Conservation (phyloP, 208 protist species). For the Trypanosoma rangeli region DNA sequence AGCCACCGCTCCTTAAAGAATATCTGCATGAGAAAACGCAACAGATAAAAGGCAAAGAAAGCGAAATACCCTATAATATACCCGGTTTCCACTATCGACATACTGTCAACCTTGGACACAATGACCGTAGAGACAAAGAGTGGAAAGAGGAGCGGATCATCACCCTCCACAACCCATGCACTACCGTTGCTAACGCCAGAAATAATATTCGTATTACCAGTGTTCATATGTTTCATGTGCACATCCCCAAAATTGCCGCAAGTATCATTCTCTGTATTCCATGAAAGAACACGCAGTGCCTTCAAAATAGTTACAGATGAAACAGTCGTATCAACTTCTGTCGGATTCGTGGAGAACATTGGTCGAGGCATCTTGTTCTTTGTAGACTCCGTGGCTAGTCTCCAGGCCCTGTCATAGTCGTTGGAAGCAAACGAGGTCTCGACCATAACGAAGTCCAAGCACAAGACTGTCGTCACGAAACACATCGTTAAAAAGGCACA, state of each 20-base stretch:
- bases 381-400: background rate
- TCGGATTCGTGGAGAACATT: background rate
- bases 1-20: conserved; percentile 19
- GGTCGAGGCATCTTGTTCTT: background rate
- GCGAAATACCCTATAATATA: conserved; percentile 19
- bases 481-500: conserved; percentile 12
- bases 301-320: conserved; percentile 20
- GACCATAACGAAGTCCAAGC: conserved; percentile 19
- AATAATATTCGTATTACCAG: conserved; percentile 1
- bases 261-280: background rate
- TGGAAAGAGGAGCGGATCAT: conserved; percentile 23
- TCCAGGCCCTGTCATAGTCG: conserved; percentile 17
- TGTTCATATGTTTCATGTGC: background rate
- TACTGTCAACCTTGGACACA: conserved; percentile 26
- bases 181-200: background rate
- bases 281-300: conserved; percentile 21
- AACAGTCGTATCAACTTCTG: background rate
- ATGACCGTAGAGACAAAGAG: conserved; percentile 24
- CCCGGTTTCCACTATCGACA: conserved; percentile 7
- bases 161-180: conserved; percentile 7
- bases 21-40: background rate
- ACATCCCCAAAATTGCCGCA: conserved; percentile 26
- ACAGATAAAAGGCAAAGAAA: conserved; percentile 3
- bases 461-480: conserved; percentile 14
- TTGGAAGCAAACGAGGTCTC: conserved; percentile 2